Evolutionary conservation across 805 yeast genomes (phyloP), one percentile per base, ranked within the genome.

Genomic region (Schizosaccharomyces pombe): DNA sequence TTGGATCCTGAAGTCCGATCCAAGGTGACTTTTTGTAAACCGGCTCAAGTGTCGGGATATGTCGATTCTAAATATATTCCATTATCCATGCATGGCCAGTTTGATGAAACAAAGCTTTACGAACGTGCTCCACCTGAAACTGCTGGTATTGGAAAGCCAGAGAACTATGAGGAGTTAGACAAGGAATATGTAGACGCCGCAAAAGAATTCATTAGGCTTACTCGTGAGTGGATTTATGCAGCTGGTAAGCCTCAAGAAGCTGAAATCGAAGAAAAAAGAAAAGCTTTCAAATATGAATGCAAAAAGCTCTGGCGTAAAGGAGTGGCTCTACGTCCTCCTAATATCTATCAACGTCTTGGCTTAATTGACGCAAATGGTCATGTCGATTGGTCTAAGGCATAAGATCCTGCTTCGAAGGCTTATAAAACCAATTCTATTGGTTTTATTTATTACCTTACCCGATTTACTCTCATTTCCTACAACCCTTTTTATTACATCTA

Each of bases 291-390:
- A 11, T 26, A n/a, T 5, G 14, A 49, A 14, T 30, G 34, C 39
- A 49, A 32, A n/a, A 14, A 26, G 34, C 39, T 49, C 22, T 49
- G 53, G 53, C 53, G 34, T 28, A 30, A 49, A 11, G 53, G 31
- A 9, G n/a, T 31, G 24, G 31, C 53, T 1, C 26, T 49, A 8
- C 53, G 53, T 28, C 53, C 53, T 24, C 33, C 26, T 2, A 49
- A 49, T 37, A 9, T 49, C 5, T 49, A 49, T 30, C 53, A 49
- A 22, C 53, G 53, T 14, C 53, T 49, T 14, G 53, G 53, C 19
- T 24, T 49, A 8, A 31, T 49, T n/a, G 39, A 32, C 30, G 5
- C 34, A 8, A 19, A 49, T 24, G 53, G 53, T 28, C 16, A 9
- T 4, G 53, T 49, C 26, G 31, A 49, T 30, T 49, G 53, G 53